Evolutionary conservation across 1,284 basidiomycete species (phyloP).

Genomic region (Pholiota adiposa): DNA sequence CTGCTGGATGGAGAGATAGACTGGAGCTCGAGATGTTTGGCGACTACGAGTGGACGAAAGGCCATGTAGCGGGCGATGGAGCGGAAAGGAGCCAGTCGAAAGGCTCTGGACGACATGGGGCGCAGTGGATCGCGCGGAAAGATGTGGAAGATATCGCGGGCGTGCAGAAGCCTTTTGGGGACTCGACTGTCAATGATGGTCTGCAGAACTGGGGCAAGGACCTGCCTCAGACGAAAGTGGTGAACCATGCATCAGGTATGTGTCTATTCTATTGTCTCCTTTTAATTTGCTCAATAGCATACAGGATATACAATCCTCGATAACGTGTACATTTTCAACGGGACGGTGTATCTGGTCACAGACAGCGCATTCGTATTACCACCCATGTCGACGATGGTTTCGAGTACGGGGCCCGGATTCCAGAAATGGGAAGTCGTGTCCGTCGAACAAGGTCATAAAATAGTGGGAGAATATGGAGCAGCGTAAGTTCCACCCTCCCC

Average conservation of each 20-base stretch:
- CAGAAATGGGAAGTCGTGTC: slow-evolving; percentile 71
- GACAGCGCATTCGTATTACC: slow-evolving; percentile 59
- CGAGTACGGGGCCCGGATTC: slow-evolving; percentile 52
- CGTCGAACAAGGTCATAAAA: slow-evolving; percentile 49
- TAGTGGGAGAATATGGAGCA: slow-evolving; percentile 61
- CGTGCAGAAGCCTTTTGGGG: slow-evolving; percentile 35
- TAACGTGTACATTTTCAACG: slow-evolving; percentile 71
- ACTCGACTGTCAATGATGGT: slow-evolving; percentile 53
- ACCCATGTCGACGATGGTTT: slow-evolving; percentile 50
- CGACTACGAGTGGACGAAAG: slow-evolving; percentile 66
- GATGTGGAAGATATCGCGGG: slow-evolving; percentile 11
- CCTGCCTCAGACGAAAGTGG: slow-evolving; percentile 52
- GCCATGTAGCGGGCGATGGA: slow-evolving; percentile 55
- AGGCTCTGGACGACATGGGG: slow-evolving; percentile 42
- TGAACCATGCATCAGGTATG: slow-evolving; percentile 66
- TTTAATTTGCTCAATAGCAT: not conserved
- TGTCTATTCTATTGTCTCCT: slow-evolving; percentile 10
- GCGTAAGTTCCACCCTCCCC: slow-evolving; percentile 42
- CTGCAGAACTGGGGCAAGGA: slow-evolving; percentile 55
- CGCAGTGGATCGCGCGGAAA: slow-evolving; percentile 39
- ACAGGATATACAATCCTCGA: slow-evolving; percentile 85
- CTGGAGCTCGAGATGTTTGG: slow-evolving; percentile 68
- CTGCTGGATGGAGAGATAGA: slow-evolving; percentile 50
- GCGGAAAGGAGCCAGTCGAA: slow-evolving; percentile 43
- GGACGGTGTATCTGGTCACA: slow-evolving; percentile 70